Evolutionary conservation across 352 stramenopile genomes (phyloP).

Genomic region (Phytophthora citrophthora): DNA sequence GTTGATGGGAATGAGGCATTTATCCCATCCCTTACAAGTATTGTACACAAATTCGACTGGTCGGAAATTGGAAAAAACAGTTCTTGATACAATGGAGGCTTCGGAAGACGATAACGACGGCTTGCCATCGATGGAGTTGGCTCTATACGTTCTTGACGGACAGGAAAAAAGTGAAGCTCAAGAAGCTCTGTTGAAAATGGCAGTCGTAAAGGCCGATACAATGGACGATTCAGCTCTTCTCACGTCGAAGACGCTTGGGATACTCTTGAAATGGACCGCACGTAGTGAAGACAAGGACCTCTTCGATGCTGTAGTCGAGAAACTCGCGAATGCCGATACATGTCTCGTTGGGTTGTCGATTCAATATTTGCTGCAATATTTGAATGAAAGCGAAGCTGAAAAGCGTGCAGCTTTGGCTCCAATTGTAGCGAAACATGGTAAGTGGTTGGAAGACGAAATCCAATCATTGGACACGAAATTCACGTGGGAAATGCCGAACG

Average conservation of each 20-base stretch:
- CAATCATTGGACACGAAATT: slow-evolving; percentile 1
- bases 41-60: neutral
- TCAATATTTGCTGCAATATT: neutral
- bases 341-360: neutral
- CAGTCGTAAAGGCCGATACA: neutral
- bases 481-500: slow-evolving; percentile 25
- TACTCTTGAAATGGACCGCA: neutral
- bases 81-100: neutral
- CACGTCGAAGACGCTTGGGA: neutral
- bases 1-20: neutral
- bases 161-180: neutral
- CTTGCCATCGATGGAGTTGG: neutral
- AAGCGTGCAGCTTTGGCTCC: neutral
- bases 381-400: neutral
- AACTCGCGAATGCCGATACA: neutral
- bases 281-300: neutral
- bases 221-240: too few relatives aligned
- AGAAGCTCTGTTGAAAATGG: neutral
- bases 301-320: neutral
- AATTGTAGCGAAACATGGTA: neutral
- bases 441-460: slow-evolving; percentile 18
- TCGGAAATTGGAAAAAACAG: neutral
- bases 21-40: neutral
- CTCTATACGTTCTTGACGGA: neutral
- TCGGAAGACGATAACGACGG: neutral